Evolutionary conservation across 371 early-diverging fungal species (phyloP).

Genomic region (Pancytospora epiphaga): DNA sequence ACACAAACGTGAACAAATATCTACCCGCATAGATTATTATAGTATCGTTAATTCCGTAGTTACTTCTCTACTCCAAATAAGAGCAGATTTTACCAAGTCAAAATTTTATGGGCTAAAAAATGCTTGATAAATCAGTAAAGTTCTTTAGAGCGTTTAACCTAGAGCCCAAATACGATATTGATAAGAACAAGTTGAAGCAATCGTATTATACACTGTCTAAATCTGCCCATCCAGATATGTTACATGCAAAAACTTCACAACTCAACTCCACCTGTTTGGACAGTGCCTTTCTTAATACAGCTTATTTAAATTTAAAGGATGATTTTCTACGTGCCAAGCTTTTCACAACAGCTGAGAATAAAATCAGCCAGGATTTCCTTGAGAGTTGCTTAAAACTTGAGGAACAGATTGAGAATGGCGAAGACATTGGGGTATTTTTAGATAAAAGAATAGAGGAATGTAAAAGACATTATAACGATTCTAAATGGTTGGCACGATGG

Average conservation of each 20-base stretch:
- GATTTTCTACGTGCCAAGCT: conserved; percentile 47
- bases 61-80: no score
- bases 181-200: conserved; percentile 37
- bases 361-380: conserved; percentile 25
- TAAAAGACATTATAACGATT: conserved; percentile 30
- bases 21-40: no score
- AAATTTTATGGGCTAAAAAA: no score
- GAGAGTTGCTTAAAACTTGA: conserved; percentile 37
- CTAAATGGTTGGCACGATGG: conserved; percentile 40
- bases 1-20: no score
- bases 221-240: conserved; percentile 39
- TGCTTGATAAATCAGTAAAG: neutral
- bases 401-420: conserved; percentile 19
- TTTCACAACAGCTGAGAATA: neutral
- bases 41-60: no score
- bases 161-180: conserved; percentile 28
- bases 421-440: conserved; percentile 17
- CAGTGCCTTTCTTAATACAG: conserved; percentile 29
- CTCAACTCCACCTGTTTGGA: neutral
- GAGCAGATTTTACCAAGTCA: no score
- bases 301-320: conserved; percentile 47
- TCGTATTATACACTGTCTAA: conserved; percentile 30
- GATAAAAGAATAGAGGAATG: conserved; percentile 36
- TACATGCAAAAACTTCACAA: neutral
- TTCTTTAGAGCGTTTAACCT: conserved; percentile 31